A percentile compares a stretch with the other conserved stretches of the same genome.
Conservation (phyloP, 1,284 basidiomycete species). For the Lentinula novae-zelandiae region DNA sequence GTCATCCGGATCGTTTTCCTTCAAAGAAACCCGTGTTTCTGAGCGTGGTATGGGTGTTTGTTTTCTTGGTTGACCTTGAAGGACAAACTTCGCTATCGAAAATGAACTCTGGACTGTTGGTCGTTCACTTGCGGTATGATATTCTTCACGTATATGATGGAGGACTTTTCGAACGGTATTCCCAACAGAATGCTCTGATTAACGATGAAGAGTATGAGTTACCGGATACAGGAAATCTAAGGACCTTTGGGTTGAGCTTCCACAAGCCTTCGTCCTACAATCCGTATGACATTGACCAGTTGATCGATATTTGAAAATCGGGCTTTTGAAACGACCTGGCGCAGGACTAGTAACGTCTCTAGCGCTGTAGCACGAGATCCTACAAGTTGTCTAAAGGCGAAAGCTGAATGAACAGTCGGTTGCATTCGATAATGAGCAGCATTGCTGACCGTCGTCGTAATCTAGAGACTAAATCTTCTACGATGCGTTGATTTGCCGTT, state of each 20-base stretch:
- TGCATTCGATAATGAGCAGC: neutral
- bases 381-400: conserved; percentile 68
- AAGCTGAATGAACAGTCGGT: neutral
- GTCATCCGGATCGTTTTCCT: conserved; percentile 68
- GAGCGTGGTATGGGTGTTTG: conserved; percentile 47
- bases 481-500: conserved; percentile 15
- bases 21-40: conserved; percentile 50
- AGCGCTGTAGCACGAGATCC: conserved; percentile 86
- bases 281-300: conserved; percentile 76
- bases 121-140: conserved; percentile 61
- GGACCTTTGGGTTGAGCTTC: conserved; percentile 92
- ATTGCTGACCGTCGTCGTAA: conserved; percentile 15
- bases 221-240: conserved; percentile 11
- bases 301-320: conserved; percentile 87
- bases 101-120: conserved; percentile 43
- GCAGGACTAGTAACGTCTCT: conserved; percentile 84
- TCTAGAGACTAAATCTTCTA: conserved; percentile 15
- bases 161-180: conserved; percentile 92
- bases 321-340: conserved; percentile 86
- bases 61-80: conserved; percentile 69
- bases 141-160: conserved; percentile 93
- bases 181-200: conserved; percentile 85
- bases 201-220: conserved; percentile 8
- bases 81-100: conserved; percentile 75
- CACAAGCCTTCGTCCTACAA: conserved; percentile 76